Evolutionary conservation across 164 flowering plant genomes (phyloP).

Genomic region (Stephania japonica): DNA sequence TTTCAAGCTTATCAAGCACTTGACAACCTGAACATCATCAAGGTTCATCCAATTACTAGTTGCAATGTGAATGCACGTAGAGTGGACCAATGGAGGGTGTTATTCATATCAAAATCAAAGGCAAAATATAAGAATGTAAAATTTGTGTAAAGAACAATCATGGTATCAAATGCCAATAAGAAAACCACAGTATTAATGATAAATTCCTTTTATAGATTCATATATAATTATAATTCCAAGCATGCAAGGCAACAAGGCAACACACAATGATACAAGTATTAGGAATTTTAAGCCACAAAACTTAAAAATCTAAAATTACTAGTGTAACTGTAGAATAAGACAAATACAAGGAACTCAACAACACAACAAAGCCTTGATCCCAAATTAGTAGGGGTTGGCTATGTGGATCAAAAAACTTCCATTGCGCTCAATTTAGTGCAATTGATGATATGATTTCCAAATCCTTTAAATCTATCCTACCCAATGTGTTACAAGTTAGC

Average conservation of each 20-base stretch:
- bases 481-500: too few species aligned
- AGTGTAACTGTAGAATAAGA: too few species aligned
- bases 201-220: neutral
- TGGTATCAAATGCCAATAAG: neutral
- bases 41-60: neutral
- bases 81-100: neutral
- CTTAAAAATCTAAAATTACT: too few species aligned
- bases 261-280: neutral
- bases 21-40: slow-evolving; percentile 50
- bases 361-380: too few species aligned
- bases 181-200: neutral
- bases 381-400: too few species aligned
- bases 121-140: neutral
- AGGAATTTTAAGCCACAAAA: neutral
- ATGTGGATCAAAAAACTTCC: too few species aligned
- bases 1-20: slow-evolving; percentile 64
- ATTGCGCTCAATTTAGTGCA: too few species aligned
- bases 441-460: too few species aligned
- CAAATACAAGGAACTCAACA: too few species aligned
- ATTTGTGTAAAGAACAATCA: neutral
- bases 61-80: neutral
- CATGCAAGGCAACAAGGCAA: neutral
- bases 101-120: neutral
- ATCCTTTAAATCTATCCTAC: too few species aligned
- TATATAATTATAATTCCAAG: neutral